A percentile compares a stretch with the other conserved stretches of the same genome.
phyloP scores from a whole-genome alignment of 495 filamentous ascomycete genomes.

The Penicillium herquei region DNA sequence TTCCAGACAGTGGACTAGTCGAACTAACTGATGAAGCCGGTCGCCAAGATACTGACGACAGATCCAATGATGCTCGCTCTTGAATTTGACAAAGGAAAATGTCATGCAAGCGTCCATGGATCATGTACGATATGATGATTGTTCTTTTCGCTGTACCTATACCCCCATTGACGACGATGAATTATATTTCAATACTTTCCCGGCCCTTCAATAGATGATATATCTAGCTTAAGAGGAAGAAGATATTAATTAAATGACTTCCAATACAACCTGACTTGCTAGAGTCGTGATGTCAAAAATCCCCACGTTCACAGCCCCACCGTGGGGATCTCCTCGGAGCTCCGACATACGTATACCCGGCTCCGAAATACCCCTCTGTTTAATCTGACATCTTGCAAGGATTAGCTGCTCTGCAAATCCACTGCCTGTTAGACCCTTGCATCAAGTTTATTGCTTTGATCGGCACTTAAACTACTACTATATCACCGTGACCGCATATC shows the following conservation, averaged over 20 bases:
- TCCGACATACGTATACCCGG: not conserved
- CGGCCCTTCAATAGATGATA: no score
- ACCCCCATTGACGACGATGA: slow-evolving; percentile 9
- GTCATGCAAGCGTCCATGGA: not conserved
- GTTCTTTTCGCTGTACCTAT: slow-evolving; percentile 20
- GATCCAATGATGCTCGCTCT: not conserved
- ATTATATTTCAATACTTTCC: not conserved
- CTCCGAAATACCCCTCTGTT: not conserved
- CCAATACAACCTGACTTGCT: not conserved
- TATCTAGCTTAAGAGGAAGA: no score
- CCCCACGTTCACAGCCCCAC: not conserved
- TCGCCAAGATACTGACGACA: not conserved
- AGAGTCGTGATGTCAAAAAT: not conserved
- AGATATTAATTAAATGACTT: no score
- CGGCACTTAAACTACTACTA: no score
- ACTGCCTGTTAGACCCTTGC: no score
- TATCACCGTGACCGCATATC: no score
- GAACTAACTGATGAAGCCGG: not conserved
- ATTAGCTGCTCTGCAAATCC: no score
- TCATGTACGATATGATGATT: slow-evolving; percentile 38
- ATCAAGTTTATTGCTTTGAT: no score
- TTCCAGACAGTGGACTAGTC: not conserved
- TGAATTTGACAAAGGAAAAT: not conserved
- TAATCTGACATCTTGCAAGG: no score
- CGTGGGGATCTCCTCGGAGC: not conserved